Base-by-base conservation (phyloP, 1,284 basidiomycete species). In the Cutaneotrichosporon spelunceum region DNA sequence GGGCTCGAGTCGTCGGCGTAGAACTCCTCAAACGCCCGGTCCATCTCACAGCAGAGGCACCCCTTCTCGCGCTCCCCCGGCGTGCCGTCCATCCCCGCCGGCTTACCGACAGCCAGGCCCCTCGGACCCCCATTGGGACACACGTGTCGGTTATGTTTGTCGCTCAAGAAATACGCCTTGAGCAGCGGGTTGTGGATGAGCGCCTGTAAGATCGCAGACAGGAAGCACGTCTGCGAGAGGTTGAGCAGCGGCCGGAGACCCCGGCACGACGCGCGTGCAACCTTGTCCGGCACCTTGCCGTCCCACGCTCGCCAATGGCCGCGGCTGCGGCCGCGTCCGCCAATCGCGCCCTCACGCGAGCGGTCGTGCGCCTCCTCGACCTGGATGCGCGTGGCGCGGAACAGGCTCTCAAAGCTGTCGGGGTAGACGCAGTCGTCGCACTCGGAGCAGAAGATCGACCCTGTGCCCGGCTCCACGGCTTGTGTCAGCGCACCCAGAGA, bases 31-130 rank as follows among this genome's bases (percentile, higher is more conserved):
- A 95, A 95, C 6, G 97, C 83, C 66, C 85, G 87, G 77, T 98
- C 94, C 88, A 99, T 89, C 78, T 97, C 94, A 77, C 94, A 99
- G 60, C 89, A 93, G 56, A 90, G 88, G 77, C 94, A 99, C 34
- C 88, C 75, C 56, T 71, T 86, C 47, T 86, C 85, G 44, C 81
- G 61, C 30, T 73, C 76, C 5, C 58, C 34, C 1, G 69, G 68
- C 11, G 62, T 62, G 36, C 59, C 53, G 10, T 42, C 44, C 13
- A 30, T 48, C 10, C 56, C 61, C 11, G 53, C 54, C 33, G 74
- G 76, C 42, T 68, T 70, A 10, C 75, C 74, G 2, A 72, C 65
- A 8, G 61, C 60, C 19, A 74, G 60, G 3, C 72, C 74, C 29
- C 62, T 65, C 2, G 72, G 67, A 6, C 49, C 57, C 19, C 70